Conservation (phyloP, 2,329 filamentous ascomycete species). For the Pseudogymnoascus sp. region DNA sequence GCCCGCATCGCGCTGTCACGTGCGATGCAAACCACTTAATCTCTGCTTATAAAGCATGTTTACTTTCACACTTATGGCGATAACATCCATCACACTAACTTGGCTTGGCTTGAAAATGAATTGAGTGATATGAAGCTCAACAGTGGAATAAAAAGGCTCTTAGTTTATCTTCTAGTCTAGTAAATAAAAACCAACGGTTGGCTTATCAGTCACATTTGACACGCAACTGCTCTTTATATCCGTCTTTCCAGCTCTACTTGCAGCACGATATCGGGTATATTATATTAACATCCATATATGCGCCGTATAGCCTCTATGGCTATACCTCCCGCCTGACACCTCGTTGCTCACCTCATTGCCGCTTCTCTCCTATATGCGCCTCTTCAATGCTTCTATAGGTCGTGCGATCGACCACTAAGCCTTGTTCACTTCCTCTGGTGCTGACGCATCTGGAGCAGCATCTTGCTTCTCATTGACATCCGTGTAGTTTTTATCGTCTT, state of each 20-base stretch:
- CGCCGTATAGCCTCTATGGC: background rate
- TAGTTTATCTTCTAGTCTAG: background rate
- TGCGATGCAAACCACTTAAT: background rate
- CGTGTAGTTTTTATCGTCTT: slow-evolving; percentile 6
- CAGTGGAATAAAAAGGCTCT: background rate
- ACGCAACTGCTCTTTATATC: background rate
- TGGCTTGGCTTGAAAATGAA: background rate
- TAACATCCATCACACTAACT: background rate
- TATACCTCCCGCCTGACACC: background rate
- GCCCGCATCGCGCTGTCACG: background rate
- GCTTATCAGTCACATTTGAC: background rate
- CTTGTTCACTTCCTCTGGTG: background rate
- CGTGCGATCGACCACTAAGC: background rate
- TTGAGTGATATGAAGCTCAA: background rate
- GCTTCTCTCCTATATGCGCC: background rate
- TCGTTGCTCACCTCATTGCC: background rate
- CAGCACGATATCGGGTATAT: background rate
- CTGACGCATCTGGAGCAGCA: background rate
- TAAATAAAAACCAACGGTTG: background rate
- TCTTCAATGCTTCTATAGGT: background rate
- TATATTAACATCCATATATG: background rate
- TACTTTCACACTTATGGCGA: background rate
- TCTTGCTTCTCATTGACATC: background rate
- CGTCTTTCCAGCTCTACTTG: background rate
- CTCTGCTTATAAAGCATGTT: background rate